These are phyloP conservation scores for Kluyveromyces nonfermentans DNA, from an alignment of 805 yeast species.

Conservation along the genomic window DNA sequence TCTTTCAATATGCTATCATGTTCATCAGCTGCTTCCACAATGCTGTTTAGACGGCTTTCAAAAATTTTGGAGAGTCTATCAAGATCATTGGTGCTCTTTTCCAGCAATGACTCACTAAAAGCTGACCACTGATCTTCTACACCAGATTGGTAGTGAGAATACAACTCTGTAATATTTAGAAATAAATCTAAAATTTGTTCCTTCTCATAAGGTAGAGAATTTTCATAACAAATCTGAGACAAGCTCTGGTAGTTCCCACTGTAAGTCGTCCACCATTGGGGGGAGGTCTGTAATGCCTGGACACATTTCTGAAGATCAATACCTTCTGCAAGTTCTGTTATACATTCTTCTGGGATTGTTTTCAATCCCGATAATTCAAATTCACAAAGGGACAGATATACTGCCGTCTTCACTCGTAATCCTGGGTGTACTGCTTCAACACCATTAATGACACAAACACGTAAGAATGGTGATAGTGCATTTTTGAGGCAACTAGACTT, in stretches of 20 bases:
- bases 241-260: conserved; percentile 55
- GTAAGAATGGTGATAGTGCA: conserved; percentile 34
- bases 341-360: conserved; percentile 21
- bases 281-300: conserved; percentile 31
- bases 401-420: conserved; percentile 33
- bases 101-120: neutral
- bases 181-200: conserved; percentile 40
- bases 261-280: conserved; percentile 68
- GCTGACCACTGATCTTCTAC: conserved; percentile 2
- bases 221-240: conserved; percentile 43
- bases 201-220: conserved; percentile 42
- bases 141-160: conserved; percentile 13
- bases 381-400: conserved; percentile 45
- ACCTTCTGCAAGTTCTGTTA: conserved; percentile 11
- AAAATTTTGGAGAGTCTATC: conserved; percentile 1
- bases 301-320: conserved; percentile 32
- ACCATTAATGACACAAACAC: conserved; percentile 34
- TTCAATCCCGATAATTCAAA: conserved; percentile 38
- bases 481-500: conserved; percentile 30
- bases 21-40: neutral
- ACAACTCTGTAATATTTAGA: conserved; percentile 36
- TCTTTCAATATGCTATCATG: neutral
- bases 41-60: neutral
- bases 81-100: neutral
- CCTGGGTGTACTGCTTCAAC: conserved; percentile 31